Evolutionary conservation across 2,329 filamentous ascomycete genomes (phyloP), one percentile per base, ranked within the genome.

Genomic region (Chrysoporthe austroafricana): DNA sequence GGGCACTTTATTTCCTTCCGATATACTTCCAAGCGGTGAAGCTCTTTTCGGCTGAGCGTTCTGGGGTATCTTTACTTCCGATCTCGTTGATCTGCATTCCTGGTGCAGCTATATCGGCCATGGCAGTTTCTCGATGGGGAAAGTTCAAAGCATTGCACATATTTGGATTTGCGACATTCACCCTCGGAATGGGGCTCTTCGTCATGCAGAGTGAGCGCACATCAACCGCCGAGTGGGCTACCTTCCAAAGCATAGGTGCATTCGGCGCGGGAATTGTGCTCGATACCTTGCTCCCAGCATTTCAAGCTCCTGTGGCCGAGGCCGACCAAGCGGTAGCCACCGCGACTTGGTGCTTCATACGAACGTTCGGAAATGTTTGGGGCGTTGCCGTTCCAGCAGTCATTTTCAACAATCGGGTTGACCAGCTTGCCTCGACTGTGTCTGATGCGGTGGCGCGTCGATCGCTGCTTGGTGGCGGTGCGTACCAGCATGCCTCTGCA

Each of bases 351-450:
- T 72, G 73, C 0, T 86, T 84, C 64, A 76, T 82, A 52, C 78
- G 83, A 7, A 78, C 74, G 4, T 78, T 85, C 6, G 83, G 83
- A 0, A 71, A 75, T 6, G 77, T 82, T 3, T 79, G 83, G 71
- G 82, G 83, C 4, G 78, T 85, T 1, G 77, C 81, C 0, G 77
- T 86, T 5, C 80, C 80, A 0, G 78, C 78, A 0, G 72, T 76
- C 0, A 76, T 83, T 21, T 83, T 83, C 71, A 77, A 79, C 63
- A 73, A 73, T 0, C 57, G 69, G 1, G 66, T 71, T 50, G 42
- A 44, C 18, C 9, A 70, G 21, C 48, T 71, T 86, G 3, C 66
- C 42, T 44, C 42, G 42, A 44, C 42, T 44, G 42, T 44, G 4
- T 84, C 7, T 32, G 9, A 44, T 72, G 1, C 69, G 71, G 2